A percentile compares a stretch with the other conserved stretches of the same genome.
Evolutionary conservation across 2,329 filamentous ascomycete species (phyloP).

Genomic region (Aureobasidium vineae): DNA sequence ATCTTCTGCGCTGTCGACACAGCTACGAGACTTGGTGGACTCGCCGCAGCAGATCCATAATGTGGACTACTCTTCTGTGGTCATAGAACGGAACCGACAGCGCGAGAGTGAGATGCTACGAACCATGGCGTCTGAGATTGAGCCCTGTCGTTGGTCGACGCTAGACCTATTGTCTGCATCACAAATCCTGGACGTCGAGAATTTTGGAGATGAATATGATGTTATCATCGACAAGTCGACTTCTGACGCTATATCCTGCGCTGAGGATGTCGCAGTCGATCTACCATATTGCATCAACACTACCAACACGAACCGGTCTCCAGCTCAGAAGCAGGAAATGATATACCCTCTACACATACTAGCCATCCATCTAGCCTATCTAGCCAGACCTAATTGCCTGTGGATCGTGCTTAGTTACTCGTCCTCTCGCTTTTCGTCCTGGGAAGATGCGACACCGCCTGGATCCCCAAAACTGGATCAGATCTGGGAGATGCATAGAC

Average conservation of each 20-base stretch:
- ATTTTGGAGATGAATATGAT: neutral
- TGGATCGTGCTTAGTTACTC: conserved; percentile 20
- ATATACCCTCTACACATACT: neutral
- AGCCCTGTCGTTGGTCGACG: neutral
- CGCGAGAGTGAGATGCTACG: neutral
- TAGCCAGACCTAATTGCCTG: neutral
- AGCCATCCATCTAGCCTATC: neutral
- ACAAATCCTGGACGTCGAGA: neutral
- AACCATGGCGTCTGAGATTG: neutral
- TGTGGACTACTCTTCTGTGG: conserved; percentile 10
- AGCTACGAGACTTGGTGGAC: neutral
- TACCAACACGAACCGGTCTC: neutral
- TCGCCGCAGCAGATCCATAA: neutral
- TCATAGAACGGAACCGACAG: neutral
- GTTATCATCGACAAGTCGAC: conserved; percentile 15
- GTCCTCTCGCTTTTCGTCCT: neutral
- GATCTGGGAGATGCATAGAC: neutral
- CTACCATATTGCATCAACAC: neutral
- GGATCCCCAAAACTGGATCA: neutral
- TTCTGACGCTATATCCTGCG: conserved; percentile 9
- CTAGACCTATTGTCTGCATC: neutral
- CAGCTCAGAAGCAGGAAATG: too few relatives aligned
- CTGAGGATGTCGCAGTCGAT: neutral
- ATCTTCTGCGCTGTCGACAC: neutral
- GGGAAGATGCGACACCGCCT: neutral